A percentile compares a stretch with the other conserved stretches of the same genome.
These are phyloP conservation scores for Crithidia expoeki DNA, from an alignment of 208 protist genomes.

Conservation along the genomic window DNA sequence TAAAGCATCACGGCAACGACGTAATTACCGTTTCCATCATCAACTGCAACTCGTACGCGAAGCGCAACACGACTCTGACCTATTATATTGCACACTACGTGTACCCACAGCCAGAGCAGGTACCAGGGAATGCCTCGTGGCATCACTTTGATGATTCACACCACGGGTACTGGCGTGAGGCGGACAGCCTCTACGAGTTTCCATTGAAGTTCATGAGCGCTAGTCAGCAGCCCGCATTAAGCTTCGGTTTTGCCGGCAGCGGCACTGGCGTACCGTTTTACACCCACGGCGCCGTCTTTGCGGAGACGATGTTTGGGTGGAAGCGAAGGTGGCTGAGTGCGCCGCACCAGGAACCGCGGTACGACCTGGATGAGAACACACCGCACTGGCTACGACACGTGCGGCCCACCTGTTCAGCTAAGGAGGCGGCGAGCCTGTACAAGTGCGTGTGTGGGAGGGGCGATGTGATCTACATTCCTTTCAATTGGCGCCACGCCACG, in stretches of 20 bases:
- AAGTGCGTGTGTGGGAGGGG: slow-evolving; percentile 44
- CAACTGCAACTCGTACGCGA: slow-evolving; percentile 52
- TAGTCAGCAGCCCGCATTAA: slow-evolving; percentile 29
- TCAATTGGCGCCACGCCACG: slow-evolving; percentile 53
- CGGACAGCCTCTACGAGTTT: slow-evolving; percentile 26
- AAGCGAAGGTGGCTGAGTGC: slow-evolving; percentile 48
- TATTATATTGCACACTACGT: slow-evolving; percentile 32
- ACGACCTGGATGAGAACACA: slow-evolving; percentile 39
- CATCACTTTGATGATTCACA: slow-evolving; percentile 54
- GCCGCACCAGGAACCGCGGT: slow-evolving; percentile 26
- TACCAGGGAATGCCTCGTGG: slow-evolving; percentile 31
- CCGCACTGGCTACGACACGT: slow-evolving; percentile 34
- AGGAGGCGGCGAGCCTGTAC: slow-evolving; percentile 7
- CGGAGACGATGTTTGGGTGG: slow-evolving; percentile 46
- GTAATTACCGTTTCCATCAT: slow-evolving; percentile 40
- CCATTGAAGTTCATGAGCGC: slow-evolving; percentile 26
- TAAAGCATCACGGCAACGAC: slow-evolving; percentile 37
- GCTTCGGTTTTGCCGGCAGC: slow-evolving; percentile 49
- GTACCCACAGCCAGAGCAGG: slow-evolving; percentile 17
- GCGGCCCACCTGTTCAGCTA: slow-evolving; percentile 21
- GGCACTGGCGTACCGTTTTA: slow-evolving; percentile 59
- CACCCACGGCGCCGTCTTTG: slow-evolving; percentile 54
- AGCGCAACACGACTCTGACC: slow-evolving; percentile 14
- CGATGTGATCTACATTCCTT: slow-evolving; percentile 53
- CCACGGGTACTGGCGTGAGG: slow-evolving; percentile 32